Percentiles rank a stretch among this genome's conserved stretches.
Evolutionary conservation across 1,284 basidiomycete genomes (phyloP).

Genomic region (Melampsora abietis-canadensis): DNA sequence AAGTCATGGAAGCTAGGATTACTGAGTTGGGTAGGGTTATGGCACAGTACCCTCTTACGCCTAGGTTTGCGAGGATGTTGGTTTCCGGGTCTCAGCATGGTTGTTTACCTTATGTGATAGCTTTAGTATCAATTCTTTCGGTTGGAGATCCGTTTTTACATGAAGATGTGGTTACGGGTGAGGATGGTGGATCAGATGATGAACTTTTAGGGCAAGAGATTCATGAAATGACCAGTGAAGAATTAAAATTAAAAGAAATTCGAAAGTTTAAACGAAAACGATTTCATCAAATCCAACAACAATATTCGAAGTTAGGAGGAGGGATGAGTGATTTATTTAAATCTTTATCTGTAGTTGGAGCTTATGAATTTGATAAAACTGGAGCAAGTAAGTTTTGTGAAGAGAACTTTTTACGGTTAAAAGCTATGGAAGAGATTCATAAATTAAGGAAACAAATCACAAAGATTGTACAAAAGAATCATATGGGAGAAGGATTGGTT

Average conservation of each 20-base stretch:
- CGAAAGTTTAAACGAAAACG: conserved; percentile 41
- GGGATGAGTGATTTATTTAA: conserved; percentile 86
- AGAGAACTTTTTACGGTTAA: conserved; percentile 66
- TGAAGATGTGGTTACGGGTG: conserved; percentile 69
- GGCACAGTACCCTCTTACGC: conserved; percentile 88
- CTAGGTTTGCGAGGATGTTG: conserved; percentile 90
- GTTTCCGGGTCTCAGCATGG: conserved; percentile 86
- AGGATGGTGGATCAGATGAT: conserved; percentile 64
- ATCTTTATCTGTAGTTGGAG: conserved; percentile 84
- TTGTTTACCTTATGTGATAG: conserved; percentile 85
- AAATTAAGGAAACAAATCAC: conserved; percentile 89
- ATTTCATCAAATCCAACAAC: conserved; percentile 56
- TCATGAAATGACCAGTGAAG: conserved; percentile 61
- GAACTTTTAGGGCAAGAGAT: conserved; percentile 7
- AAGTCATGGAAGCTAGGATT: conserved; percentile 60
- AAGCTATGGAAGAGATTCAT: conserved; percentile 99
- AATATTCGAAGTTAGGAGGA: conserved; percentile 74
- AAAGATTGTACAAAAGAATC: conserved; percentile 71
- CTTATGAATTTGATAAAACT: conserved; percentile 75
- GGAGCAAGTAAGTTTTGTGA: conserved; percentile 67
- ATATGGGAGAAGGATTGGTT: conserved; percentile 56
- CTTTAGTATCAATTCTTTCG: conserved; percentile 84
- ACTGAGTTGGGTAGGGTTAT: conserved; percentile 85
- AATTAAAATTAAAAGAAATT: conserved; percentile 75
- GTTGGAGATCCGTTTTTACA: conserved; percentile 94